Conservation (phyloP, 176 grass and related monocot species). For the Ananas comosus region DNA sequence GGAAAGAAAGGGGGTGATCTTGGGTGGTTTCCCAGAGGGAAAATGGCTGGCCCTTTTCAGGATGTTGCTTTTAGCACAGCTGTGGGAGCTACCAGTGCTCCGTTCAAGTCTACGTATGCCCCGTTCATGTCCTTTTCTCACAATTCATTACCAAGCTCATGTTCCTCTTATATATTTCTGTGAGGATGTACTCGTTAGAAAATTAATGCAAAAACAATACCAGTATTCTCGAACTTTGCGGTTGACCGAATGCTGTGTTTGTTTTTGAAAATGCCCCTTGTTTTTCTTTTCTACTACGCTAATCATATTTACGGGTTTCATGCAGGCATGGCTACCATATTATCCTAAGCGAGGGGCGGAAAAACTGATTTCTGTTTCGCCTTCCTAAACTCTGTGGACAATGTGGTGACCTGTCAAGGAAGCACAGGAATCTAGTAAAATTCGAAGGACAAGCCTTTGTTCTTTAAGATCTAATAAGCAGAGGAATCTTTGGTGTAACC, state of each 20-base stretch:
- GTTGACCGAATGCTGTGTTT: not conserved
- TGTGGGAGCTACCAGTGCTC: slow-evolving; percentile 66
- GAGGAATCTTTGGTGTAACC: too few relatives aligned
- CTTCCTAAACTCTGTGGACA: not conserved
- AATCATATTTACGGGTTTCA: not conserved
- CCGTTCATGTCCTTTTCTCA: not conserved
- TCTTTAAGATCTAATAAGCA: too few relatives aligned
- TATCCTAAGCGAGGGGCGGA: slow-evolving; percentile 78
- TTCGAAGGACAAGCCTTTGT: too few relatives aligned
- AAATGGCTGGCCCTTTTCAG: slow-evolving; percentile 97
- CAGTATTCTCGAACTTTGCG: not conserved
- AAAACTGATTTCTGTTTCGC: slow-evolving; percentile 36
- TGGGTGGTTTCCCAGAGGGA: slow-evolving; percentile 92
- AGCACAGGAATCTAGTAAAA: too few relatives aligned
- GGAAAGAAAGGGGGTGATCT: slow-evolving; percentile 98
- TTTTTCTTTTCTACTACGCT: not conserved
- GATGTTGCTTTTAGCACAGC: slow-evolving; percentile 88
- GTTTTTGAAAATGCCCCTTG: not conserved
- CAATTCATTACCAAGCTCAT: not conserved
- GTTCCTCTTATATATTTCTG: not conserved
- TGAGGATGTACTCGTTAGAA: not conserved
- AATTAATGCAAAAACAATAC: not conserved
- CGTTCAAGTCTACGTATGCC: slow-evolving; percentile 89
- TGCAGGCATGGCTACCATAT: slow-evolving; percentile 84
- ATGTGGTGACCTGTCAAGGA: not conserved